Conservation (phyloP, 2,329 filamentous ascomycete genomes). For the Raffaelea ambrosiae region DNA sequence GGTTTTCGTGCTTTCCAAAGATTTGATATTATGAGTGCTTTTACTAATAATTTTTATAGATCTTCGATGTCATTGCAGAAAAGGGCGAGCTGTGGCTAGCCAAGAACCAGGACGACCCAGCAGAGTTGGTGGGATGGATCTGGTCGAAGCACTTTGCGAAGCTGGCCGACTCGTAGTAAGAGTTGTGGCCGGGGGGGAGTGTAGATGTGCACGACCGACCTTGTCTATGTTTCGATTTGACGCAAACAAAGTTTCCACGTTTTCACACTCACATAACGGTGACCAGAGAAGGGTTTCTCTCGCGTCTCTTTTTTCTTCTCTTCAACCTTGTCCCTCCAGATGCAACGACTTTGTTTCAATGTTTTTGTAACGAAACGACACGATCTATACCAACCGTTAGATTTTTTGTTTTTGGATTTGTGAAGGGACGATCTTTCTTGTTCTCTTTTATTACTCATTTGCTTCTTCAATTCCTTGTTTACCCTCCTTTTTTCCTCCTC, state of each 20-base stretch:
- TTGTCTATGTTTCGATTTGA: too few species aligned
- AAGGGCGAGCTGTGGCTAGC: constrained; percentile 97
- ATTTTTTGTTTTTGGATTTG: neutral
- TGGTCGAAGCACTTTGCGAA: constrained; percentile 97
- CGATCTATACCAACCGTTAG: neutral
- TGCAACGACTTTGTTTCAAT: too few species aligned
- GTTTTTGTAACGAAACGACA: too few species aligned
- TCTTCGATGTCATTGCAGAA: constrained; percentile 88
- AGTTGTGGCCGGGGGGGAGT: neutral
- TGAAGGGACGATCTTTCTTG: neutral
- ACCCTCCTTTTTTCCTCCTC: neutral
- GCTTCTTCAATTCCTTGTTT: neutral
- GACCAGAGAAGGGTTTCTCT: too few species aligned
- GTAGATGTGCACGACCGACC: too few species aligned
- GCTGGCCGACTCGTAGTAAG: constrained; percentile 38
- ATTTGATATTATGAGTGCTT: too few species aligned
- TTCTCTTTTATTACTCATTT: neutral
- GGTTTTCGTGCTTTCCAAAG: neutral
- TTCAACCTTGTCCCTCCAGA: too few species aligned
- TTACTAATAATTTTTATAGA: constrained; percentile 42
- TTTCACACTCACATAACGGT: too few species aligned
- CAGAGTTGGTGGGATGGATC: constrained; percentile 82
- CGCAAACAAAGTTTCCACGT: too few species aligned
- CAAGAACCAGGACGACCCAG: constrained; percentile 87
- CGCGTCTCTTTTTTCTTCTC: too few species aligned